phyloP scores from a whole-genome alignment of 805 yeast genomes.

The Suhomyces pyralidae region DNA sequence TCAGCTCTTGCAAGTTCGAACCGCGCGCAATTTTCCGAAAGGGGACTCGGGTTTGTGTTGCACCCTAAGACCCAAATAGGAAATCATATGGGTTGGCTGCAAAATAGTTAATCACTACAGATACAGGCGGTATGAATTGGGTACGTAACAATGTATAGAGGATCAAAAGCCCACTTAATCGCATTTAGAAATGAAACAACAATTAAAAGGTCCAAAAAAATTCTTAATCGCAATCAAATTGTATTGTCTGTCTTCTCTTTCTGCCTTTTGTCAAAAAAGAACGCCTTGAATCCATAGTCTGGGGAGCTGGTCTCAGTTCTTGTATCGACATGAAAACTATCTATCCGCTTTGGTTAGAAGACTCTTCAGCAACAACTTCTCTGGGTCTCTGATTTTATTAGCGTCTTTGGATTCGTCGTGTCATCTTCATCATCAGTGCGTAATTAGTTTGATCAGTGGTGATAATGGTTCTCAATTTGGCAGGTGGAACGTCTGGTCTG shows the following conservation, averaged over 20 bases:
- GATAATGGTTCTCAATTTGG: constrained; percentile 14
- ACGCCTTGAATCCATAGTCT: constrained; percentile 2
- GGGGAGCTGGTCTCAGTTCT: not conserved
- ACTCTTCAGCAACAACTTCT: not conserved
- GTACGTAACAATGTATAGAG: not conserved
- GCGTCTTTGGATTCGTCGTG: constrained; percentile 4
- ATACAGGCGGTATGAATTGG: not conserved
- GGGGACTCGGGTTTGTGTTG: not conserved
- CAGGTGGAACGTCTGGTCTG: constrained; percentile 20
- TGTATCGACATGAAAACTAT: constrained; percentile 8
- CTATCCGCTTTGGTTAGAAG: constrained; percentile 6
- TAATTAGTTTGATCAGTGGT: constrained; percentile 20
- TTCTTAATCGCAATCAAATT: too few species aligned
- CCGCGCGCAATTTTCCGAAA: not conserved
- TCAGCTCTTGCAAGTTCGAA: not conserved
- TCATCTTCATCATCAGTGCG: constrained; percentile 26
- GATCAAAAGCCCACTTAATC: not conserved
- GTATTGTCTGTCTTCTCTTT: constrained; percentile 15
- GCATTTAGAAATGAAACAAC: too few species aligned
- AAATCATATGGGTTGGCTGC: not conserved
- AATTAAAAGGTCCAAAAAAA: too few species aligned
- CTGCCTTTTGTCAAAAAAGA: constrained; percentile 10
- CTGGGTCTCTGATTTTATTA: not conserved
- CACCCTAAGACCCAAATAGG: not conserved
- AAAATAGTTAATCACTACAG: not conserved